These are phyloP conservation scores for Pythium monospermum DNA, from an alignment of 352 stramenopile genomes.

Conservation along the genomic window DNA sequence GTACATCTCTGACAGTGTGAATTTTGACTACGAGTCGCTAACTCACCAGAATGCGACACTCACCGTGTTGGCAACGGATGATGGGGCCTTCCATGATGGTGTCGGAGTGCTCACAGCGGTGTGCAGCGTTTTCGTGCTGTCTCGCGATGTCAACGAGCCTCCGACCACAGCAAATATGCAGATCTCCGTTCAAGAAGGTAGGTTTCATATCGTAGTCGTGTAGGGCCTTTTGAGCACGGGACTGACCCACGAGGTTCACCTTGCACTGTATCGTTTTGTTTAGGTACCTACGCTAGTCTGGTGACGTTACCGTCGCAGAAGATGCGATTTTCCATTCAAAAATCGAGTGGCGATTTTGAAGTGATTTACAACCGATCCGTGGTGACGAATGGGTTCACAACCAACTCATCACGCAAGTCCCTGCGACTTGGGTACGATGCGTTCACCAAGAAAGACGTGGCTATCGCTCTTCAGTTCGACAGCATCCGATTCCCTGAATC, in stretches of 20 bases:
- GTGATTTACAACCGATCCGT: slow-evolving; percentile 18
- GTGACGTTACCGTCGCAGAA: slow-evolving; percentile 7
- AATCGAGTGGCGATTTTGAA: slow-evolving; percentile 16
- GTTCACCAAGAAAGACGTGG: slow-evolving; percentile 20
- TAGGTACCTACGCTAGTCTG: slow-evolving; percentile 6
- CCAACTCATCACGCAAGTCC: slow-evolving; percentile 13
- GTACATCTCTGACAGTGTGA: slow-evolving; percentile 9
- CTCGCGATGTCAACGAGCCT: slow-evolving; percentile 22
- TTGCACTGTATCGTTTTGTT: background rate
- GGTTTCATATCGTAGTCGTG: background rate
- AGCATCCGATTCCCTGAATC: slow-evolving; percentile 24
- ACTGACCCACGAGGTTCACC: too few relatives aligned
- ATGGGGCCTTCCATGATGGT: slow-evolving; percentile 24
- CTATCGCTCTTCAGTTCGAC: slow-evolving; percentile 19
- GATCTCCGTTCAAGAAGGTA: slow-evolving; percentile 19
- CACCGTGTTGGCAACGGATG: slow-evolving; percentile 21
- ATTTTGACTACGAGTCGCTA: slow-evolving; percentile 24
- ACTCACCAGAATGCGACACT: slow-evolving; percentile 6
- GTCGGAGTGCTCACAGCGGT: slow-evolving; percentile 6
- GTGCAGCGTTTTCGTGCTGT: slow-evolving; percentile 16
- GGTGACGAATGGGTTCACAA: slow-evolving; percentile 2
- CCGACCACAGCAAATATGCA: slow-evolving; percentile 12
- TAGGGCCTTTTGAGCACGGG: too few relatives aligned
- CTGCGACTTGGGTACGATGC: slow-evolving; percentile 30
- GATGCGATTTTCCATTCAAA: slow-evolving; percentile 15